A percentile compares a stretch with the other conserved stretches of the same genome.
phyloP scores from a whole-genome alignment of 106 monocot species.

The Cymbidium sinense region DNA sequence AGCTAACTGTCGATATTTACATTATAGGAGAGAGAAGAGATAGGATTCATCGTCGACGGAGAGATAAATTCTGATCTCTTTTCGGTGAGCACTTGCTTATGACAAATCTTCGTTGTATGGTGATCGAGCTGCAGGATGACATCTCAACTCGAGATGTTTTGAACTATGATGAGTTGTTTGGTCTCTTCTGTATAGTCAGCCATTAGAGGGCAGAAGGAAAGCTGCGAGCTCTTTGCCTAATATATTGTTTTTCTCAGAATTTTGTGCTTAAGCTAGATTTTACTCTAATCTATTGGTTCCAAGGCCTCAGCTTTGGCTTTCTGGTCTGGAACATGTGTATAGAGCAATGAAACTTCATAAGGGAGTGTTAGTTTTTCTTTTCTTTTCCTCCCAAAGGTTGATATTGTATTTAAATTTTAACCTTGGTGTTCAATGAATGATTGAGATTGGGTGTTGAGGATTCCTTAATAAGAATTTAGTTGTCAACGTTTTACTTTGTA shows the following conservation, averaged over 20 bases:
- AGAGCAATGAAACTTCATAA: not conserved
- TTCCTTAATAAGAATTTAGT: no score
- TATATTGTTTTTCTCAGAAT: not conserved
- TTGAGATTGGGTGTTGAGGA: no score
- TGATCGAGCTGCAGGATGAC: no score
- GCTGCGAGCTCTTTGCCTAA: not conserved
- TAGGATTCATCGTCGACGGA: not conserved
- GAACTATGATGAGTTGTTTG: not conserved
- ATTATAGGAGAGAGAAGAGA: constrained; percentile 1
- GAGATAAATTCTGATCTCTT: constrained; percentile 4
- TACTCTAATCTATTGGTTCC: not conserved
- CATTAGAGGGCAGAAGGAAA: not conserved
- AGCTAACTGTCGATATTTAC: not conserved
- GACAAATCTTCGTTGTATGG: not conserved
- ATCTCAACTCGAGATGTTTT: not conserved
- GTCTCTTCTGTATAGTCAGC: not conserved
- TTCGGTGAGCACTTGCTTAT: not conserved
- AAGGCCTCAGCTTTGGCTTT: not conserved
- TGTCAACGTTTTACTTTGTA: no score
- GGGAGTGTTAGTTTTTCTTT: not conserved
- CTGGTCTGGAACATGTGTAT: not conserved
- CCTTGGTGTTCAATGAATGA: no score
- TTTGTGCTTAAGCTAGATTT: not conserved
- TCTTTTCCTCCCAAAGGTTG: not conserved
- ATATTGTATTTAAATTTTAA: no score